Evolutionary conservation across 768 basidiomycete genomes (phyloP), one percentile per base, ranked within the genome.

Genomic region (Hebeloma cylindrosporum): DNA sequence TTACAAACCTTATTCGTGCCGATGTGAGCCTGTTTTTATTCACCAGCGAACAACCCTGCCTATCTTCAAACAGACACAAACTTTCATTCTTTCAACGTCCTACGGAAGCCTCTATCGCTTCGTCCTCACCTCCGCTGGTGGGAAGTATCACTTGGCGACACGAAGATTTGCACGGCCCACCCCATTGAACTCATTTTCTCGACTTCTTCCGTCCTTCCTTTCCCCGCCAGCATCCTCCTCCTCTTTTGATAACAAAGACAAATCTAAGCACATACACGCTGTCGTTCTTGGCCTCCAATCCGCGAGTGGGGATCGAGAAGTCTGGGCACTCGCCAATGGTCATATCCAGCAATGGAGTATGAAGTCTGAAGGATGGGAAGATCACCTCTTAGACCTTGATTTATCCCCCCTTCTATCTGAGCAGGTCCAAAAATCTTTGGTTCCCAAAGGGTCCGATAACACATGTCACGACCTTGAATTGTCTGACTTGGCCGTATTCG

Each of bases 341-440:
- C 70, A 78, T 11, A 59, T 91, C 25, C 86, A 88, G 57, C 77
- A 72, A 47, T 92, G 88, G 88, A 77, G 71, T 22, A 70, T 85
- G 67, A 75, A 75, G 35, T 51, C 72, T 7, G 85, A 83, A 57
- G 84, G 82, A 25, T 85, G 82, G 80, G 87, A 89, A 56, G 80
- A 85, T 46, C 57, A 85, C 20, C 54, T 73, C 2, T 45, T 74
- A 26, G 84, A 88, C 50, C 64, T 67, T 31, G 82, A 87, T 48
- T 57, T 86, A n/a, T 68, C 71, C 0, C 68, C 55, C 0, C 63
- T 78, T 14, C 65, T 84, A 7, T 67, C 70, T 5, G 58, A 68
- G 1, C 77, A 76, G 14, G 62, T 88, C 16, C 62, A 74, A 29
- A 63, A 68, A 25, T 66, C 66, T 0, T 70, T 78, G 43, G 63